A percentile compares a stretch with the other conserved stretches of the same genome.
These are phyloP conservation scores for Lenzites betulinus DNA, from an alignment of 768 basidiomycete species.

Conservation along the genomic window DNA sequence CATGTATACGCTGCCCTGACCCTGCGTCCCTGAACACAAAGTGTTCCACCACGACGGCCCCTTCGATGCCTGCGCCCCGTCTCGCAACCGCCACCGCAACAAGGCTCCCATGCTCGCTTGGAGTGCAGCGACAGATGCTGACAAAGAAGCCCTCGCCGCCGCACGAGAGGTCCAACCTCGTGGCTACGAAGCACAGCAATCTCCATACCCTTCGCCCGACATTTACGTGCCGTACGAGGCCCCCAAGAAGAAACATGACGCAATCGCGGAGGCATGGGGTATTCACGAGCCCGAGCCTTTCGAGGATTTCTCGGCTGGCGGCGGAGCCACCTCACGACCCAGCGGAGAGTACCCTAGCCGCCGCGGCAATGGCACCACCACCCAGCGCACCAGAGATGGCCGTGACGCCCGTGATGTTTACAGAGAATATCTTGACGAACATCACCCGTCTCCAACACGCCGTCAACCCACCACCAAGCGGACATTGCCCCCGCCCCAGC, in stretches of 20 bases:
- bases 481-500: constrained; percentile 75
- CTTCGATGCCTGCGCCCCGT: constrained; percentile 90
- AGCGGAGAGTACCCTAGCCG: constrained; percentile 52
- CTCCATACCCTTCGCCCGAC: constrained; percentile 51
- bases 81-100: constrained; percentile 77
- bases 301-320: constrained; percentile 87
- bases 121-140: constrained; percentile 45
- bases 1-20: constrained; percentile 5
- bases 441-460: constrained; percentile 30
- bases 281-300: constrained; percentile 91
- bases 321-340: constrained; percentile 42
- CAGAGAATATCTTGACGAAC: constrained; percentile 46
- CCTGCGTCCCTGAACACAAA: constrained; percentile 32
- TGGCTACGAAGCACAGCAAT: constrained; percentile 25
- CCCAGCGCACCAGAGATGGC: constrained; percentile 47
- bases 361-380: constrained; percentile 43
- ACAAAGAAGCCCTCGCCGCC: constrained; percentile 39
- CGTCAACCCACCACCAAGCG: constrained; percentile 48
- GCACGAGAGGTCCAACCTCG: constrained; percentile 27
- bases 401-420: constrained; percentile 53
- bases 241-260: constrained; percentile 85
- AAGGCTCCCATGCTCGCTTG: constrained; percentile 87
- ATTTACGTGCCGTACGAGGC: constrained; percentile 50
- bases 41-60: constrained; percentile 94
- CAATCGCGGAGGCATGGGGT: constrained; percentile 91